A percentile compares a stretch with the other conserved stretches of the same genome.
Conservation (phyloP, 148 eudicot genomes). For the Tetragonia tetragonoides region DNA sequence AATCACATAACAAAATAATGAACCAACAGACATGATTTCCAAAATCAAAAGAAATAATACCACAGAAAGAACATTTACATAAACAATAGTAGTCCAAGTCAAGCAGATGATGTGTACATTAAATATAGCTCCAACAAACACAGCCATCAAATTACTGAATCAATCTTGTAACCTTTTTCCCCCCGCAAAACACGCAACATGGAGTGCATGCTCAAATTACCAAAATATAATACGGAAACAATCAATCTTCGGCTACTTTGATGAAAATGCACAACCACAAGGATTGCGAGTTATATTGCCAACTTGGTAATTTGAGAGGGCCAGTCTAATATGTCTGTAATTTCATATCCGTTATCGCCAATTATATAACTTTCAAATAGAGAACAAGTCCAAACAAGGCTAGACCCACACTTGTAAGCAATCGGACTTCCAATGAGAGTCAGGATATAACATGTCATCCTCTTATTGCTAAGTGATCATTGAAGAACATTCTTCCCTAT, state of each 20-base stretch:
- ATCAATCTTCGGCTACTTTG: neutral
- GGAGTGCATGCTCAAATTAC: constrained; percentile 6
- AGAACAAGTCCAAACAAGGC: neutral
- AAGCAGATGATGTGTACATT: neutral
- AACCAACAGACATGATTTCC: neutral
- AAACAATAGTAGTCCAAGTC: neutral
- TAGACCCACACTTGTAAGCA: neutral
- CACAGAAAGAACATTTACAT: neutral
- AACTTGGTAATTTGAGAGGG: neutral
- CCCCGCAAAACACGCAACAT: neutral
- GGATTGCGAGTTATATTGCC: neutral
- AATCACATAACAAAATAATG: neutral
- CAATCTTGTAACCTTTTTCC: neutral
- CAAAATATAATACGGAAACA: neutral
- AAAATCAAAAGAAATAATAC: neutral
- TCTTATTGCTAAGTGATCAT: neutral
- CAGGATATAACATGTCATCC: neutral
- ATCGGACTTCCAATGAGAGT: neutral
- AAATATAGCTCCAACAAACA: constrained; percentile 18
- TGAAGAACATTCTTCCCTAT: neutral
- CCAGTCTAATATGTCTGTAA: neutral
- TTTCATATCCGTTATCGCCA: neutral
- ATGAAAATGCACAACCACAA: constrained; percentile 3
- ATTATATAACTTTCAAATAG: neutral
- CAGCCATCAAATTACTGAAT: neutral